A percentile compares a stretch with the other conserved stretches of the same genome.
These are phyloP conservation scores for Tagetes patula DNA, from an alignment of 129 eudicot species.

Conservation along the genomic window DNA sequence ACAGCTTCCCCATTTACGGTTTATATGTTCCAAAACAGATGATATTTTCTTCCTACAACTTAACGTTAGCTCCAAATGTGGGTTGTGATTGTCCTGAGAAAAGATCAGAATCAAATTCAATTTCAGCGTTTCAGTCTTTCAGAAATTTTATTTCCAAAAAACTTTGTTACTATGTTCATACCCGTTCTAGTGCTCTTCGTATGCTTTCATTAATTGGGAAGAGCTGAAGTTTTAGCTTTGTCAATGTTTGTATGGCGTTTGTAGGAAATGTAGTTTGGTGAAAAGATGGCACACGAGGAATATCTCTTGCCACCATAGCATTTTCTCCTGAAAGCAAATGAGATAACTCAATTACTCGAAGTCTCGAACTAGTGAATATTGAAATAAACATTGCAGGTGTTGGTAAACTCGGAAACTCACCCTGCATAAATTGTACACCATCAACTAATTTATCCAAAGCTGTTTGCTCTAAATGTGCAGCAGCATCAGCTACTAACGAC, in stretches of 20 bases:
- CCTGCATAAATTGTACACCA: conserved; percentile 38
- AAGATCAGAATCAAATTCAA: conserved; percentile 15
- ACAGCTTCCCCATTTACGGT: conserved; percentile 87
- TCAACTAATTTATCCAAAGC: conserved; percentile 47
- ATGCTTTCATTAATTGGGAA: conserved; percentile 81
- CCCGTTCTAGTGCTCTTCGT: conserved; percentile 81
- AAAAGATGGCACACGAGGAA: conserved; percentile 34
- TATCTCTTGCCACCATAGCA: conserved; percentile 38
- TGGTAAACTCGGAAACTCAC: conserved; percentile 30
- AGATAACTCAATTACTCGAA: neutral
- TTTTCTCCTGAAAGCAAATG: conserved; percentile 38
- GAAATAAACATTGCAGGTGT: conserved; percentile 6
- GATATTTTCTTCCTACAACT: conserved; percentile 85
- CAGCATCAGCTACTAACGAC: conserved; percentile 97
- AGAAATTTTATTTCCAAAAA: neutral
- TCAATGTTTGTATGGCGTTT: conserved; percentile 40
- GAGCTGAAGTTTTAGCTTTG: conserved; percentile 83
- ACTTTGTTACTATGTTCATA: conserved; percentile 22
- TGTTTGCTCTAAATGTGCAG: conserved; percentile 87
- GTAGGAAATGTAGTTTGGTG: conserved; percentile 27
- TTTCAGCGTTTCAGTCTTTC: neutral
- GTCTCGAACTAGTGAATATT: neutral
- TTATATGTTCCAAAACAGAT: conserved; percentile 78
- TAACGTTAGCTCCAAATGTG: conserved; percentile 63
- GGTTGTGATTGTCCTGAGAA: conserved; percentile 39